Conservation (phyloP, 129 eudicot species). For the Saussurea involucrata region DNA sequence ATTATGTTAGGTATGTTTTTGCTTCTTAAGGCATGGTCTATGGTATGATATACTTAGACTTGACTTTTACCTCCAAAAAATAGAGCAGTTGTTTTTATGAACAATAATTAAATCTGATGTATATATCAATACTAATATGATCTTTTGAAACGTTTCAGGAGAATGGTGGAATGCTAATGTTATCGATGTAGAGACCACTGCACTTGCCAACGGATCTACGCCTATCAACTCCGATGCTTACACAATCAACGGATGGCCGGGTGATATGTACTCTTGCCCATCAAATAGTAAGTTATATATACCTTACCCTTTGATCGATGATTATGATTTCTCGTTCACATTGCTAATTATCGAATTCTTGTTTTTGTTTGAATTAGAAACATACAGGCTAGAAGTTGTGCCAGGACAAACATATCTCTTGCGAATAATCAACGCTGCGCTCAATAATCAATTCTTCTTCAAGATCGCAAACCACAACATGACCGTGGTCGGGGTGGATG, state of each 20-base stretch:
- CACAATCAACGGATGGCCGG: conserved; percentile 78
- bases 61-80: not conserved
- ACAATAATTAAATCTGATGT: too few species aligned
- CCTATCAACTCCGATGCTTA: conserved; percentile 61
- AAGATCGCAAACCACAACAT: conserved; percentile 66
- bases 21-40: too few species aligned
- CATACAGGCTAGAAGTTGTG: conserved; percentile 39
- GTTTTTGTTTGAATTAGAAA: conserved; percentile 26
- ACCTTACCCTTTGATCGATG: not conserved
- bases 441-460: conserved; percentile 68
- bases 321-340: not conserved
- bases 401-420: conserved; percentile 65
- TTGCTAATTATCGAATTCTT: not conserved
- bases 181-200: conserved; percentile 53
- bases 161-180: conserved; percentile 94
- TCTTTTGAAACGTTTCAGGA: conserved; percentile 36
- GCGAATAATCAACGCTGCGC: conserved; percentile 83
- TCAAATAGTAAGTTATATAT: conserved; percentile 38
- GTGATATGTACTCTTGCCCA: conserved; percentile 57
- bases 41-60: too few species aligned
- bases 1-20: conserved; percentile 50
- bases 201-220: conserved; percentile 39
- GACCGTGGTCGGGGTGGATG: conserved; percentile 74
- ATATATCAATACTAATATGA: not conserved
- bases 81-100: not conserved